Percentiles rank a stretch among this genome's conserved stretches.
Conservation (phyloP, 495 filamentous ascomycete species). For the Aspergillus indologenus region DNA sequence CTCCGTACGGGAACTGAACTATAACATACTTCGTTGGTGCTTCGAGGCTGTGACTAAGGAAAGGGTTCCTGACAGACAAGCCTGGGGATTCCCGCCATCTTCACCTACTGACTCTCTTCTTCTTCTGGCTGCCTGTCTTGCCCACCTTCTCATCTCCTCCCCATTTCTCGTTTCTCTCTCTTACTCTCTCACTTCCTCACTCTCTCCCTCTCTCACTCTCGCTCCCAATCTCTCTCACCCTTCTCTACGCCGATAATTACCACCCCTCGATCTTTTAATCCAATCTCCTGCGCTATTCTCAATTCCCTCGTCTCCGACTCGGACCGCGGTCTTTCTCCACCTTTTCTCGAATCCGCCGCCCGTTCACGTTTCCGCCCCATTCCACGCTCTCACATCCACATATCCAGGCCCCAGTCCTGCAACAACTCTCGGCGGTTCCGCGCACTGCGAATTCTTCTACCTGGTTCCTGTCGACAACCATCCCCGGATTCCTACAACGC, state of each 20-base stretch:
- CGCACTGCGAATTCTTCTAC: slow-evolving; percentile 10
- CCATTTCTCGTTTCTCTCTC: slow-evolving; percentile 3
- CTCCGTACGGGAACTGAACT: too few relatives aligned
- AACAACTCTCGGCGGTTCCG: slow-evolving; percentile 10
- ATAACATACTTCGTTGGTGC: not conserved
- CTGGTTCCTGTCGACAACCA: slow-evolving; percentile 13
- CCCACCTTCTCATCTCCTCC: slow-evolving; percentile 7
- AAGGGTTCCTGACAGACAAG: not conserved
- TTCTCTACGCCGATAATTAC: too few relatives aligned
- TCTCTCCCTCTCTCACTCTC: slow-evolving; percentile 2
- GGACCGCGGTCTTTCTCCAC: slow-evolving; percentile 15
- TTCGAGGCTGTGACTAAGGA: slow-evolving; percentile 1
- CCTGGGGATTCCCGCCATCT: not conserved
- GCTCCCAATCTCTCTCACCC: slow-evolving; percentile 1
- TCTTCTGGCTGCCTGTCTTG: slow-evolving; percentile 12
- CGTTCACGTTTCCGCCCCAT: slow-evolving; percentile 28
- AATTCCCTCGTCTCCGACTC: slow-evolving; percentile 3
- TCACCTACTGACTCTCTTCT: slow-evolving; percentile 6
- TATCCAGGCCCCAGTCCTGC: slow-evolving; percentile 5
- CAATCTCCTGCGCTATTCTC: not conserved
- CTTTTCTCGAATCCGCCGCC: slow-evolving; percentile 22
- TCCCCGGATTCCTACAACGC: slow-evolving; percentile 1
- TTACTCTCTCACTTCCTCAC: slow-evolving; percentile 7
- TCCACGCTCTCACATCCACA: slow-evolving; percentile 17
- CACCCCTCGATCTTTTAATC: too few relatives aligned